phyloP scores from a whole-genome alignment of 805 yeast species.

The Cyberlindnera mississippiensis region DNA sequence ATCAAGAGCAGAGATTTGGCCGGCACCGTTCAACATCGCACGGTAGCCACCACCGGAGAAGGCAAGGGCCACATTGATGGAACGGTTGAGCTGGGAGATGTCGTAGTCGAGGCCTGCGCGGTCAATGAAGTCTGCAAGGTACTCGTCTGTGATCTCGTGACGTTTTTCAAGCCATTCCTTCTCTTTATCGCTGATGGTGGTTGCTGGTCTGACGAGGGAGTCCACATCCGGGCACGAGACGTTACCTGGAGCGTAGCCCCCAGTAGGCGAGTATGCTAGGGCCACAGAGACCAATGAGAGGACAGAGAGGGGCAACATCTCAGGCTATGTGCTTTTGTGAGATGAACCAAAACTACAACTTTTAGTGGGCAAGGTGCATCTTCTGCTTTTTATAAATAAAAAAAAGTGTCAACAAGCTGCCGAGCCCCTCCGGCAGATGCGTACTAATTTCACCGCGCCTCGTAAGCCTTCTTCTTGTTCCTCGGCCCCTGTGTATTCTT shows the following conservation, averaged over 20 bases:
- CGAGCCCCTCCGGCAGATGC: too few relatives aligned
- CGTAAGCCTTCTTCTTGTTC: too few relatives aligned
- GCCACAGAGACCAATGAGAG: slow-evolving; percentile 2
- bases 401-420: too few relatives aligned
- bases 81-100: slow-evolving; percentile 33
- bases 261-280: slow-evolving; percentile 49
- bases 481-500: too few relatives aligned
- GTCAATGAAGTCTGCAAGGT: slow-evolving; percentile 37
- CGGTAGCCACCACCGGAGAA: slow-evolving; percentile 88
- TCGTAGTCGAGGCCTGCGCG: slow-evolving; percentile 43
- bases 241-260: slow-evolving; percentile 58
- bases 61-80: slow-evolving; percentile 55
- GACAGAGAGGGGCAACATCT: background rate
- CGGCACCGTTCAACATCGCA: slow-evolving; percentile 85
- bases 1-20: slow-evolving; percentile 74
- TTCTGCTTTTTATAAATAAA: too few relatives aligned
- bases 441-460: too few relatives aligned
- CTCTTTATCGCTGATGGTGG: slow-evolving; percentile 45
- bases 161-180: slow-evolving; percentile 47
- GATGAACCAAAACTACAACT: too few relatives aligned
- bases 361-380: too few relatives aligned
- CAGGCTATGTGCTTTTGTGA: too few relatives aligned
- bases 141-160: slow-evolving; percentile 27
- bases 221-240: slow-evolving; percentile 46
- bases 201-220: slow-evolving; percentile 43